A percentile compares a stretch with the other conserved stretches of the same genome.
These are phyloP conservation scores for Metarhizium robertsii DNA, from an alignment of 2,329 filamentous ascomycete genomes.

Conservation along the genomic window DNA sequence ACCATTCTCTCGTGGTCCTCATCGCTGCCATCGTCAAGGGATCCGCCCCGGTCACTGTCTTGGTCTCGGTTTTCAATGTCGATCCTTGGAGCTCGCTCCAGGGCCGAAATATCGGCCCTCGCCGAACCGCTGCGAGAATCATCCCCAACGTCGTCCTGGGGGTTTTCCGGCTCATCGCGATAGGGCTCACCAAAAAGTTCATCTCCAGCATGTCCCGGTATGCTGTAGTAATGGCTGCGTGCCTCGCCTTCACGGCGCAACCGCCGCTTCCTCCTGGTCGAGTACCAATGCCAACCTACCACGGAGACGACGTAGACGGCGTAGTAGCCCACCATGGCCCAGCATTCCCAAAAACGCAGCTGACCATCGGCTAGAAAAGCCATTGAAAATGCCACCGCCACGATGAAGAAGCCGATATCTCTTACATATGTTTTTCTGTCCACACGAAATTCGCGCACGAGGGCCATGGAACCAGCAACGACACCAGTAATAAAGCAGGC, in stretches of 20 bases:
- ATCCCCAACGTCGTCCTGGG: constrained; percentile 11
- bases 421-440: constrained; percentile 82
- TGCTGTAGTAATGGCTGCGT: constrained; percentile 61
- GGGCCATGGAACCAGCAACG: constrained; percentile 91
- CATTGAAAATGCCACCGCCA: constrained; percentile 80
- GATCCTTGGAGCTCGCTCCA: constrained; percentile 38
- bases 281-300: constrained; percentile 85
- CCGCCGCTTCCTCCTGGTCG: constrained; percentile 49
- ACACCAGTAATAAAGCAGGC: constrained; percentile 95
- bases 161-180: constrained; percentile 44
- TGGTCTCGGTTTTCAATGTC: constrained; percentile 31
- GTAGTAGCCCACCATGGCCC: constrained; percentile 85
- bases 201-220: constrained; percentile 40
- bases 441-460: constrained; percentile 92
- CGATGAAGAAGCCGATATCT: constrained; percentile 86
- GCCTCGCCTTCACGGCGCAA: constrained; percentile 61
- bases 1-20: constrained; percentile 53
- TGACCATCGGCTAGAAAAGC: constrained; percentile 76
- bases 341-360: constrained; percentile 82
- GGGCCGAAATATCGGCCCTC: constrained; percentile 28
- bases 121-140: constrained; percentile 10
- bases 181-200: constrained; percentile 50
- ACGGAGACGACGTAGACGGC: constrained; percentile 82
- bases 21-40: constrained; percentile 35
- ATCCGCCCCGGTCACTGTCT: constrained; percentile 26